A percentile compares a stretch with the other conserved stretches of the same genome.
Conservation (phyloP, 1,284 basidiomycete genomes). For the Grifola frondosa region DNA sequence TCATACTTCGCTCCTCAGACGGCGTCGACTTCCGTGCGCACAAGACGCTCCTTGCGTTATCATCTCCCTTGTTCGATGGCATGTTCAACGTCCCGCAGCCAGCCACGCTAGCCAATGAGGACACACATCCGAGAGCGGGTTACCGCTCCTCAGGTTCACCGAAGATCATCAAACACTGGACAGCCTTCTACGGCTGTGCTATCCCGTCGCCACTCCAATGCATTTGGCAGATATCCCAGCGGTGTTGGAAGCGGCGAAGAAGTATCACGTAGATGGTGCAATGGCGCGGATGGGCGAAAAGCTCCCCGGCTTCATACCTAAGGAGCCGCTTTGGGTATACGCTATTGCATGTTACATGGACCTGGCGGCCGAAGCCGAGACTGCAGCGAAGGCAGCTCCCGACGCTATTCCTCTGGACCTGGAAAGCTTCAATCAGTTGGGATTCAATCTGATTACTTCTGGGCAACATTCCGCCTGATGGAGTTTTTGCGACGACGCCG, state of each 20-base stretch:
- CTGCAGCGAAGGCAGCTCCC: conserved; percentile 10
- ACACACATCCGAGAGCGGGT: conserved; percentile 9
- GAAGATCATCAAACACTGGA: conserved; percentile 13
- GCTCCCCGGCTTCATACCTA: neutral
- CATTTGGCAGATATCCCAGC: conserved; percentile 2
- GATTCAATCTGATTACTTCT: too few relatives aligned
- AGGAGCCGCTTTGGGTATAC: conserved; percentile 34
- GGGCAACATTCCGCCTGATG: too few relatives aligned
- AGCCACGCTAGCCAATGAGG: conserved; percentile 1
- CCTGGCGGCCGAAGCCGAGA: conserved; percentile 18
- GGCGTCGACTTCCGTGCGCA: conserved; percentile 19
- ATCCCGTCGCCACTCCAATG: conserved; percentile 7
- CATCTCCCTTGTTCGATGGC: conserved; percentile 21
- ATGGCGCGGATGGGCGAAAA: conserved; percentile 15
- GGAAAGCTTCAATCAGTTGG: too few relatives aligned
- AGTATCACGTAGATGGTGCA: neutral
- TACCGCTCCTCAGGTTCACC: conserved; percentile 12
- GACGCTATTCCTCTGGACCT: too few relatives aligned
- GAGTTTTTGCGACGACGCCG: too few relatives aligned
- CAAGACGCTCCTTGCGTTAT: conserved; percentile 15
- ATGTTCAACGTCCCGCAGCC: conserved; percentile 21
- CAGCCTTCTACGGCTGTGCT: conserved; percentile 15
- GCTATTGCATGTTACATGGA: conserved; percentile 32
- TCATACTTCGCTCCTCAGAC: conserved; percentile 19
- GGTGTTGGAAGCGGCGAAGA: neutral